A percentile compares a stretch with the other conserved stretches of the same genome.
These are phyloP conservation scores for Wickerhamomyces bisporus DNA, from an alignment of 805 yeast species.

Conservation along the genomic window DNA sequence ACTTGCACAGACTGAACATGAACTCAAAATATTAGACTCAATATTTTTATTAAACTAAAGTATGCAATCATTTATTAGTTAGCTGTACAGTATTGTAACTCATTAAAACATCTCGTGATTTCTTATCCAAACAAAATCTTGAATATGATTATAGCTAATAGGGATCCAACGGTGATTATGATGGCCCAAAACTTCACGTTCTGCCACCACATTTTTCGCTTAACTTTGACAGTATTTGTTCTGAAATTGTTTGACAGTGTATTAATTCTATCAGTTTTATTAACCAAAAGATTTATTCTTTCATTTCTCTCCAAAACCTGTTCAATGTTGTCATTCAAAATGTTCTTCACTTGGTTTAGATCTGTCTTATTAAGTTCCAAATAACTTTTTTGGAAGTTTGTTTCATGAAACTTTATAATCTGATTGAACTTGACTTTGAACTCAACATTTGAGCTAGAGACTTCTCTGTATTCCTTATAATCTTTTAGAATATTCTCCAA, in stretches of 20 bases:
- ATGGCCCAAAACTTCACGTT: constrained; percentile 44
- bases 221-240: constrained; percentile 44
- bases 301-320: constrained; percentile 57
- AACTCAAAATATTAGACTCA: too few species aligned
- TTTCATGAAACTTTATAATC: constrained; percentile 49
- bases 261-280: constrained; percentile 55
- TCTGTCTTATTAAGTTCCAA: constrained; percentile 41
- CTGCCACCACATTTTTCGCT: constrained; percentile 51
- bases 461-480: constrained; percentile 35
- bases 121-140: background rate
- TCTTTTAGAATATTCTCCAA: constrained; percentile 35
- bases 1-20: too few species aligned
- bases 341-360: constrained; percentile 47
- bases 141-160: constrained; percentile 64
- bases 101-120: too few species aligned
- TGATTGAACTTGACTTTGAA: constrained; percentile 54
- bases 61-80: too few species aligned
- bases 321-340: constrained; percentile 59
- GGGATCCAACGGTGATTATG: constrained; percentile 58
- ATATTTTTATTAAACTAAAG: too few species aligned
- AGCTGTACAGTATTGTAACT: too few species aligned
- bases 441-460: constrained; percentile 30
- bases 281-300: constrained; percentile 48
- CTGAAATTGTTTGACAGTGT: constrained; percentile 50
- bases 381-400: constrained; percentile 29